A percentile compares a stretch with the other conserved stretches of the same genome.
These are phyloP conservation scores for Oryza rufipogon DNA, from an alignment of 176 grass and related monocot genomes.

Conservation along the genomic window DNA sequence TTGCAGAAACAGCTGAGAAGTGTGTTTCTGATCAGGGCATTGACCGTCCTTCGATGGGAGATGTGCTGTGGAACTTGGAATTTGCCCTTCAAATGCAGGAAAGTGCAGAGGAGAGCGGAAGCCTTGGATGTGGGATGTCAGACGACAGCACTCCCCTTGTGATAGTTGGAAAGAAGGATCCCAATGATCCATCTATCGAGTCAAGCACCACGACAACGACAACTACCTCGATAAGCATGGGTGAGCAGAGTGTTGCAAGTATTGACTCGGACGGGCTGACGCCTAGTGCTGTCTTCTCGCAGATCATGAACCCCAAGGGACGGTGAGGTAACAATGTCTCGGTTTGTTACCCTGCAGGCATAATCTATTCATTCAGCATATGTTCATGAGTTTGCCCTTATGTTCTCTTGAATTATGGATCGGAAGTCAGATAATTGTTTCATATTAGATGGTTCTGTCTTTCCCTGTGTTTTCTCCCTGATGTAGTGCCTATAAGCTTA, in stretches of 20 bases:
- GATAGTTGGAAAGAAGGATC: constrained; percentile 78
- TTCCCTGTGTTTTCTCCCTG: constrained; percentile 40
- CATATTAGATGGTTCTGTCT: constrained; percentile 49
- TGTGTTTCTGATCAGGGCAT: constrained; percentile 79
- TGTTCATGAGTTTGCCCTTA: constrained; percentile 42
- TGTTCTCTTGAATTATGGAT: constrained; percentile 42
- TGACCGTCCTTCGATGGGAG: constrained; percentile 89
- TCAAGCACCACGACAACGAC: constrained; percentile 70
- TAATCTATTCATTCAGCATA: constrained; percentile 59
- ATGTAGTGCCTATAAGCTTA: constrained; percentile 51
- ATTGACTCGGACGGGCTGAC: constrained; percentile 81
- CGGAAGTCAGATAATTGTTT: constrained; percentile 51
- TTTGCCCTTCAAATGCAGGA: constrained; percentile 93
- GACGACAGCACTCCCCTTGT: constrained; percentile 59
- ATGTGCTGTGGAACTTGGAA: constrained; percentile 97
- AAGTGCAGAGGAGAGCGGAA: constrained; percentile 73
- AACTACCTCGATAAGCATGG: constrained; percentile 78
- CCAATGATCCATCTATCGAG: constrained; percentile 60
- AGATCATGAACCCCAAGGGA: constrained; percentile 98
- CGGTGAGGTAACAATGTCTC: constrained; percentile 60
- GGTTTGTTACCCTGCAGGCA: constrained; percentile 8
- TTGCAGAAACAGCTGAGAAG: constrained; percentile 94
- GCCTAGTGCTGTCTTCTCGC: constrained; percentile 86
- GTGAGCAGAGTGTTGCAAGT: constrained; percentile 70
- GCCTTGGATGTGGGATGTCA: constrained; percentile 63